Evolutionary conservation across 371 early-diverging fungal species (phyloP).

Genomic region (Mucor mucedo): DNA sequence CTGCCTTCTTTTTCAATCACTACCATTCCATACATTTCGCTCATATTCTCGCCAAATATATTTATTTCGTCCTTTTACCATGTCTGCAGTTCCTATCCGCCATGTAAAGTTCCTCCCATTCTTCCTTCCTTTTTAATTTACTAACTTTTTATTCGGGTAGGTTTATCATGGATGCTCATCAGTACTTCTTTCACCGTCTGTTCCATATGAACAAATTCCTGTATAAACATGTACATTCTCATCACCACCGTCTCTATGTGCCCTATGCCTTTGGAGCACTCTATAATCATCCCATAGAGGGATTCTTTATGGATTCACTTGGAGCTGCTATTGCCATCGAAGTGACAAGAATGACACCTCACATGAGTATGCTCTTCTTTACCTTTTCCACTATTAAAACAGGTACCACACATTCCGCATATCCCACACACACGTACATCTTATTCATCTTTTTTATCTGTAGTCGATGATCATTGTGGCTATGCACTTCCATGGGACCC

Average conservation of each 20-base stretch:
- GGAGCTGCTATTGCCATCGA: slow-evolving; percentile 70
- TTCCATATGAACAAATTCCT: slow-evolving; percentile 73
- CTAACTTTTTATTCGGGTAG: slow-evolving; percentile 27
- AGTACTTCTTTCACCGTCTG: slow-evolving; percentile 81
- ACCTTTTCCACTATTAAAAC: slow-evolving; percentile 80
- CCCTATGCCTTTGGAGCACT: slow-evolving; percentile 83
- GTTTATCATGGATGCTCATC: slow-evolving; percentile 66
- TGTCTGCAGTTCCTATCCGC: slow-evolving; percentile 35
- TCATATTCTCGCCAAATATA: slow-evolving; percentile 51
- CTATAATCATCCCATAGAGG: slow-evolving; percentile 84
- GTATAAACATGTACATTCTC: slow-evolving; percentile 77
- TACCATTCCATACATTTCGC: slow-evolving; percentile 59
- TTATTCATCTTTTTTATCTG: background rate
- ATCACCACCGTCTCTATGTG: slow-evolving; percentile 78
- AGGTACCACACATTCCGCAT: slow-evolving; percentile 27
- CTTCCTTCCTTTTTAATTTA: too few relatives aligned
- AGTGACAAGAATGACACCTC: slow-evolving; percentile 73
- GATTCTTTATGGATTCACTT: slow-evolving; percentile 75
- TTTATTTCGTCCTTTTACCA: slow-evolving; percentile 45
- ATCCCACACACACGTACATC: background rate
- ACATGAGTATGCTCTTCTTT: slow-evolving; percentile 70
- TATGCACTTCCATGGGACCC: slow-evolving; percentile 84
- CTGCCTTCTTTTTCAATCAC: slow-evolving; percentile 45
- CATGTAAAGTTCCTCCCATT: slow-evolving; percentile 32
- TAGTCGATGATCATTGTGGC: slow-evolving; percentile 83